Conservation (phyloP, 352 stramenopile species). For the Phytophthora brassicae region DNA sequence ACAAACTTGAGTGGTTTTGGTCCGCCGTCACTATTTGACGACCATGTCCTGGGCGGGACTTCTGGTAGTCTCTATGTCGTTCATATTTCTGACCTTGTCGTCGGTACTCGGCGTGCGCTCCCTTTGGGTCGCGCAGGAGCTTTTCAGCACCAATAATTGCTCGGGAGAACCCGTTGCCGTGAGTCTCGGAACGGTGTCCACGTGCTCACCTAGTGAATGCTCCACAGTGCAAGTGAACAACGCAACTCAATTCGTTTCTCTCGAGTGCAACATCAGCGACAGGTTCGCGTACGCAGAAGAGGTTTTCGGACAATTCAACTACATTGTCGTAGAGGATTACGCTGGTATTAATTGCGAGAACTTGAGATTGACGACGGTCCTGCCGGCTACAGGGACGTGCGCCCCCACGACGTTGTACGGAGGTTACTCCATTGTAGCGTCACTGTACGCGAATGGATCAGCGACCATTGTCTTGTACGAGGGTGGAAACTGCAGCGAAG, state of each 20-base stretch:
- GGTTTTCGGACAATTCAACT: constrained; percentile 26
- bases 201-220: constrained; percentile 9
- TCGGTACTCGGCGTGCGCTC: constrained; percentile 4
- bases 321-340: constrained; percentile 31
- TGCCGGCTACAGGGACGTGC: constrained; percentile 21
- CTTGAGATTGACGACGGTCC: constrained; percentile 16
- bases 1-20: constrained; percentile 2
- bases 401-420: constrained; percentile 13
- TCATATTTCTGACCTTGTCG: constrained; percentile 5
- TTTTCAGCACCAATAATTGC: constrained; percentile 18
- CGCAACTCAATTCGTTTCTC: constrained; percentile 4
- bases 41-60: constrained; percentile 16
- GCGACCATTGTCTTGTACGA: constrained; percentile 21
- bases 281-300: constrained; percentile 22
- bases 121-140: constrained; percentile 18
- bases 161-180: constrained; percentile 9
- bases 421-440: constrained; percentile 19
- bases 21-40: constrained; percentile 6
- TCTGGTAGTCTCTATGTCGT: no score
- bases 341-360: constrained; percentile 12
- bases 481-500: not conserved
- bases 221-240: constrained; percentile 16
- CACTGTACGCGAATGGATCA: constrained; percentile 27
- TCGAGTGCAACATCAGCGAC: constrained; percentile 27
- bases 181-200: constrained; percentile 9